Evolutionary conservation across 495 filamentous ascomycete genomes (phyloP).

Genomic region (Darksidea phi): DNA sequence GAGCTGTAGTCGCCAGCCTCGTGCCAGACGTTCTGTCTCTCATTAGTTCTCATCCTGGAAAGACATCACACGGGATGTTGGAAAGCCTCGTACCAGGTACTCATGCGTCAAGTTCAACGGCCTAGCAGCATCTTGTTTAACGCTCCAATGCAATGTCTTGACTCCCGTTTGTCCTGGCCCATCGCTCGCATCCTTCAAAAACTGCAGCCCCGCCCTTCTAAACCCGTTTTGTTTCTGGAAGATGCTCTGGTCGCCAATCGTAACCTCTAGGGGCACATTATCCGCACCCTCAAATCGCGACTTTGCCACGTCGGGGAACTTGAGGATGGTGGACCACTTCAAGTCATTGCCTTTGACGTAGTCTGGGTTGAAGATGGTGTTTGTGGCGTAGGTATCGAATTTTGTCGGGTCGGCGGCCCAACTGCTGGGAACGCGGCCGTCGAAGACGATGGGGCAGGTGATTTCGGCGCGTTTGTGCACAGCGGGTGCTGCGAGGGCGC

Average conservation of each 20-base stretch:
- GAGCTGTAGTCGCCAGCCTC: conserved; percentile 35
- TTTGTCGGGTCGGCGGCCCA: conserved; percentile 18
- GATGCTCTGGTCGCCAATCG: conserved; percentile 32
- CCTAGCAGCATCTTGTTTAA: conserved; percentile 31
- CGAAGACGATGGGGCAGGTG: conserved; percentile 35
- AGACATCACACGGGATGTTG: neutral
- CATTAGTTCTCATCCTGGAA: neutral
- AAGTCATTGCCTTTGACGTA: conserved; percentile 31
- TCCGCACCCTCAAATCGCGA: conserved; percentile 29
- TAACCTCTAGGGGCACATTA: conserved; percentile 26
- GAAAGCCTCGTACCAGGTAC: conserved; percentile 31
- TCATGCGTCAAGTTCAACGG: conserved; percentile 36
- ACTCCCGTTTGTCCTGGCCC: conserved; percentile 21
- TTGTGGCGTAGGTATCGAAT: conserved; percentile 31
- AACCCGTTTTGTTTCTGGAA: conserved; percentile 36
- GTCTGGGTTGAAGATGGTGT: conserved; percentile 35
- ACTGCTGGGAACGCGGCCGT: conserved; percentile 25
- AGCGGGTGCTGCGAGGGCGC: conserved; percentile 16
- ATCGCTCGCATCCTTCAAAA: conserved; percentile 25
- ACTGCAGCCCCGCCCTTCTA: conserved; percentile 34
- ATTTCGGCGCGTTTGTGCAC: conserved; percentile 8
- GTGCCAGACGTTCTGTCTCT: conserved; percentile 34
- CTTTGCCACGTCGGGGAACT: conserved; percentile 20
- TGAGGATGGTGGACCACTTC: conserved; percentile 30
- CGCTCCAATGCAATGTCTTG: conserved; percentile 35